Evolutionary conservation across 1,284 basidiomycete genomes (phyloP), one percentile per base, ranked within the genome.

Genomic region (Neotropicomus parvogracilis): DNA sequence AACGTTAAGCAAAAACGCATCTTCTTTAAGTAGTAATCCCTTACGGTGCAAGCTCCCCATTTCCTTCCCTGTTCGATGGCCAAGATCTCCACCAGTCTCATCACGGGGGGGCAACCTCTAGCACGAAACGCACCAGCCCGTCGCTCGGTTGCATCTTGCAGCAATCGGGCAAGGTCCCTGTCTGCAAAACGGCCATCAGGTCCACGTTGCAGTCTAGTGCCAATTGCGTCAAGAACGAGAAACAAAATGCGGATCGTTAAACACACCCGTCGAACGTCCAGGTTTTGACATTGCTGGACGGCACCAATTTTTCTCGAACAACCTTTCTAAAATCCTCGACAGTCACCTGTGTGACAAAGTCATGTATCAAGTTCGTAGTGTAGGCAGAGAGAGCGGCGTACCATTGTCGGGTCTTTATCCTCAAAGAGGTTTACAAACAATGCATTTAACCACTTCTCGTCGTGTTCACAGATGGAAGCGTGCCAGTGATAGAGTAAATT

Each of bases 401-500:
- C 77, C 46, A 64, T 64, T 42, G 56, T 61, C 17, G 70, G 67
- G 42, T 78, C 70, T 48, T 68, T 64, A 10, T 65, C 70, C 2
- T 64, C 52, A 48, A 87, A 78, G 10, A 75, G 50, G 3, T 67
- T 43, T 11, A 63, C 60, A 62, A 89, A 81, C 13, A 69, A 43
- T 3, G 68, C 54, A 46, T 79, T 73, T 2, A 79, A 77, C 86
- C 85, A 90, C 29, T 68, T 39, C 1, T 76, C 74, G 60, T 91
- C 87, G 40, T 74, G 50, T 51, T 74, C 54, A 3, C 83, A 85
- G 9, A 85, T 64, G 1, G 83, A 75, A 12, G 85, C 72, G 59
- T 91, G 88, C 88, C 88, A 91, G 38, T 80, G 71, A 62, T 88
- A 88, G 13, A 88, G 67, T 7, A 85, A 68, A 59, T 86, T 88